phyloP scores from a whole-genome alignment of 345 rosid genomes.

The Populus pruinosa region DNA sequence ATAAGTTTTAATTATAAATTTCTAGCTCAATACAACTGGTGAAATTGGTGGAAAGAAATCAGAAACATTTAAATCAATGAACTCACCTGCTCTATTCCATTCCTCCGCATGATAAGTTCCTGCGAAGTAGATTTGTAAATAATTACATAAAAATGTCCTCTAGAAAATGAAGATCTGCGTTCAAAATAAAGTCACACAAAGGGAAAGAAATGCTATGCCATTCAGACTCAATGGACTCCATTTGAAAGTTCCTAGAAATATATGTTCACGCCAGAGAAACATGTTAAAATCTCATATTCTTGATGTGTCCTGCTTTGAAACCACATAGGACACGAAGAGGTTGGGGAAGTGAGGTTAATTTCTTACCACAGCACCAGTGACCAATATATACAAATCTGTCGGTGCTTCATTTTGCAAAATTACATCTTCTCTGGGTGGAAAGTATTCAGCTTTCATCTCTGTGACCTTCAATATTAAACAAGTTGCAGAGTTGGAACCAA shows the following conservation, averaged over 20 bases:
- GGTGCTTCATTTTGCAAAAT: constrained; percentile 91
- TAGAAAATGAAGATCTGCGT: neutral
- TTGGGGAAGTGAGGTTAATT: neutral
- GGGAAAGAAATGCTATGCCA: neutral
- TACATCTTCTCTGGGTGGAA: constrained; percentile 89
- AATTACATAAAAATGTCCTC: constrained; percentile 12
- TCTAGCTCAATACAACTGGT: neutral
- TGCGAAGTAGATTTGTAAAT: constrained; percentile 24
- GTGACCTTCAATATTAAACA: constrained; percentile 47
- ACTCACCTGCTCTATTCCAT: constrained; percentile 70
- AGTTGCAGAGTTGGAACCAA: neutral
- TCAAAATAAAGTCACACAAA: neutral
- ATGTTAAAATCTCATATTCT: neutral
- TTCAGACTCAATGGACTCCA: neutral
- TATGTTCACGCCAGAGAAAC: neutral
- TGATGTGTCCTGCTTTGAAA: neutral
- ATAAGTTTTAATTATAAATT: neutral
- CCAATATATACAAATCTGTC: constrained; percentile 73
- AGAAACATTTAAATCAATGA: neutral
- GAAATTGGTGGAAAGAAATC: constrained; percentile 1
- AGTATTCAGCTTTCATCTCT: constrained; percentile 91
- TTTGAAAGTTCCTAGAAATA: neutral
- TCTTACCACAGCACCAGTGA: constrained; percentile 78
- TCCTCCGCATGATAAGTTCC: constrained; percentile 56
- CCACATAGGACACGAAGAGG: neutral